Conservation (phyloP, 192 early-diverging fungal species). For the Coemansia sp. region DNA sequence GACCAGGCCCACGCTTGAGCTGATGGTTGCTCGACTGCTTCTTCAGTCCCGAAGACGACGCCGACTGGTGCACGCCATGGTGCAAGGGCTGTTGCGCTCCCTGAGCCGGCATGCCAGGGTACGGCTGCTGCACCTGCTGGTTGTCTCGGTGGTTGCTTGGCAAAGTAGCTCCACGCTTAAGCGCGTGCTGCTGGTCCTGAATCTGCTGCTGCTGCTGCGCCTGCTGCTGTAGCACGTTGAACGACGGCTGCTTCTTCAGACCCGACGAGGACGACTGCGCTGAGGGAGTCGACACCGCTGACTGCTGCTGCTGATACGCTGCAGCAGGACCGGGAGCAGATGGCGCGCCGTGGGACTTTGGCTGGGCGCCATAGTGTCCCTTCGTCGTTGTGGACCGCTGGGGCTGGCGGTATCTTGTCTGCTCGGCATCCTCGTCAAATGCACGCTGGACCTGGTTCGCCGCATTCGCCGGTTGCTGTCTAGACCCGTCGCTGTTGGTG, state of each 20-base stretch:
- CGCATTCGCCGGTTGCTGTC: slow-evolving; percentile 10
- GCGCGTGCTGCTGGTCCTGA: slow-evolving; percentile 34
- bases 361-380: slow-evolving; percentile 31
- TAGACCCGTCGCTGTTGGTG: slow-evolving; percentile 40
- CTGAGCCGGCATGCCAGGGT: slow-evolving; percentile 11
- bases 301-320: slow-evolving; percentile 22
- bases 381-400: slow-evolving; percentile 37
- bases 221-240: slow-evolving; percentile 21
- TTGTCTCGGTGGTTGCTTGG: slow-evolving; percentile 19
- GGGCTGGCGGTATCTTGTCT: slow-evolving; percentile 47
- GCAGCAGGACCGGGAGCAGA: not conserved
- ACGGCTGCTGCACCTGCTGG: slow-evolving; percentile 25
- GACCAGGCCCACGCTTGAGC: slow-evolving; percentile 31
- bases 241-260: slow-evolving; percentile 25
- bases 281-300: not conserved
- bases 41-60: slow-evolving; percentile 8
- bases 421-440: slow-evolving; percentile 45
- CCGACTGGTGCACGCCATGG: not conserved
- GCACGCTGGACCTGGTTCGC: slow-evolving; percentile 35
- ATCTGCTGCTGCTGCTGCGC: slow-evolving; percentile 28
- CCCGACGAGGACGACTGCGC: slow-evolving; percentile 3
- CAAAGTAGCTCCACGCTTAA: slow-evolving; percentile 44
- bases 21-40: slow-evolving; percentile 50
- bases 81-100: not conserved
- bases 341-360: slow-evolving; percentile 16